Base-by-base conservation (phyloP, 805 yeast species). In the Blastobotrys mokoenaii region DNA sequence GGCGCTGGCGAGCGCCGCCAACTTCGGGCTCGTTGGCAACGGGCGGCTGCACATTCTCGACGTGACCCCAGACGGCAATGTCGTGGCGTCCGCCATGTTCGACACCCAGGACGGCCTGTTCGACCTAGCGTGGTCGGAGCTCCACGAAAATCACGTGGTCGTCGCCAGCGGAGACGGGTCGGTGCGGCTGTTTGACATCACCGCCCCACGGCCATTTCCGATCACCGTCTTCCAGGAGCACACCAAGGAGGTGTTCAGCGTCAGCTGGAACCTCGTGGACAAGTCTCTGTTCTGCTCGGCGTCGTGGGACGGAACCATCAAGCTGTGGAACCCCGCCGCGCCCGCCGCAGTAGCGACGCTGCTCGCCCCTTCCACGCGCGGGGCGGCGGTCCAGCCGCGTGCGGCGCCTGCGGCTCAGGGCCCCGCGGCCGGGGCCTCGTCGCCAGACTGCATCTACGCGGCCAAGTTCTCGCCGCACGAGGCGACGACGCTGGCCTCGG, bases 61-160 rank as follows among this genome's bases (percentile, higher is more conserved):
- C 41, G 84, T 90, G 40, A 76, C 73, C 43, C 76, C 78, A 17
- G 66, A 70, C 49, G 97, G 97, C 0, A 78, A 76, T 39, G 62
- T 74, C 12, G 29, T 51, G 37, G 46, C 55, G 17, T 51, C 54
- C 32, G 49, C 47, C 16, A 51, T 49, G 44, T 90, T 85, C 68
- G 87, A 87, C 49, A 90, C 97, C 0, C 97, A 90, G 63, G 98
- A 90, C 65, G 95, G 96, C 4, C 68, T 89, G 14, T 88, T 85
- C 57, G 94, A 85, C 56, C 66, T 84, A 1, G 77, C 90, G 0
- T 90, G 97, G 97, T 83, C 89, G 46, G 98, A 90, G 61, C 44
- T 71, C 4, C 90, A 90, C 62, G 97, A 88, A 49, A 88, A 86
- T 63, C 97, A 89, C 55, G 73, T 84, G 1, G 73, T 77, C 2